A percentile compares a stretch with the other conserved stretches of the same genome.
phyloP scores from a whole-genome alignment of 768 basidiomycete genomes.

The Leccinum arenicola region DNA sequence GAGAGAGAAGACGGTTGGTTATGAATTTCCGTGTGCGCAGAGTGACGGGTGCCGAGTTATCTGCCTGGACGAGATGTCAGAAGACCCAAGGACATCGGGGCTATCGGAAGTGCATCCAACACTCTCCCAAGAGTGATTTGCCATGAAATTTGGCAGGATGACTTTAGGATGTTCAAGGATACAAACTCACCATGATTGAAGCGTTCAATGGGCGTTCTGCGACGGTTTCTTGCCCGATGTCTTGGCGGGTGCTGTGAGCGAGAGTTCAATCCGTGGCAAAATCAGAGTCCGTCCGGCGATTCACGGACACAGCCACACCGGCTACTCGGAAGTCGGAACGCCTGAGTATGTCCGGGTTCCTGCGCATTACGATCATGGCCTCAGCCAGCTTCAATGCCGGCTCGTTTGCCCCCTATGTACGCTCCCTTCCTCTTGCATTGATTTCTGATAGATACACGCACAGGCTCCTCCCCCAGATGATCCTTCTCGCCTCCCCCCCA shows the following conservation, averaged over 20 bases:
- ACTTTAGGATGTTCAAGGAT: slow-evolving; percentile 8
- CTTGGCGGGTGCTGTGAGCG: slow-evolving; percentile 24
- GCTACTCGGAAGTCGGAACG: neutral
- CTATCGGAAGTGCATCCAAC: slow-evolving; percentile 26
- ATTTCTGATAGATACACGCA: neutral
- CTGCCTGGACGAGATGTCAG: slow-evolving; percentile 50
- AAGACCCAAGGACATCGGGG: slow-evolving; percentile 22
- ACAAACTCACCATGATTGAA: slow-evolving; percentile 37
- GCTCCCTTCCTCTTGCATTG: slow-evolving; percentile 11
- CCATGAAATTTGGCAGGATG: slow-evolving; percentile 4
- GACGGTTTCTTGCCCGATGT: slow-evolving; percentile 27
- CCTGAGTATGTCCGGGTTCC: neutral
- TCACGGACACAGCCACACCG: slow-evolving; percentile 38
- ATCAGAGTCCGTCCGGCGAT: slow-evolving; percentile 40
- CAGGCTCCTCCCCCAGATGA: slow-evolving; percentile 63
- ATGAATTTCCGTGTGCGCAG: slow-evolving; percentile 99
- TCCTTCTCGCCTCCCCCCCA: slow-evolving; percentile 26
- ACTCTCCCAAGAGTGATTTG: slow-evolving; percentile 7
- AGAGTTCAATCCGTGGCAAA: slow-evolving; percentile 7
- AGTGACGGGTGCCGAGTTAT: slow-evolving; percentile 82
- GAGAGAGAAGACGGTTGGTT: slow-evolving; percentile 94
- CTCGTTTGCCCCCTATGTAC: slow-evolving; percentile 63
- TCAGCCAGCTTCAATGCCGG: slow-evolving; percentile 23
- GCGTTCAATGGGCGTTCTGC: slow-evolving; percentile 15
- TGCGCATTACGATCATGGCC: slow-evolving; percentile 2